Base-by-base conservation (phyloP, 1,139 yeast genomes). In the Candida smagusa region DNA sequence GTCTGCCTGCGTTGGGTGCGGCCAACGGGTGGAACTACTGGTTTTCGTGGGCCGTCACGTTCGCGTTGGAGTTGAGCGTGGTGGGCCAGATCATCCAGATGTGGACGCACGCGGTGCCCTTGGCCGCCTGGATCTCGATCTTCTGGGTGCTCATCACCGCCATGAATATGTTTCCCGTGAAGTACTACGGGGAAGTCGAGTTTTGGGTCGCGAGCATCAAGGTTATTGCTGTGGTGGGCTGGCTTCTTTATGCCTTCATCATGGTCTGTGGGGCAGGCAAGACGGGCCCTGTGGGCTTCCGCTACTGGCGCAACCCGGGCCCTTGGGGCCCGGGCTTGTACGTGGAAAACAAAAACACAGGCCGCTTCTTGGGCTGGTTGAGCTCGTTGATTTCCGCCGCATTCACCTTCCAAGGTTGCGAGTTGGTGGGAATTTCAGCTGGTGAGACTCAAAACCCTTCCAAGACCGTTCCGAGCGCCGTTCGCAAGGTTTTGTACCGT, bases 281-380 rank as follows among this genome's bases (percentile, higher is more conserved):
- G 32, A 71, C 77, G 11, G 88, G 89, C 12, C 84, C 89, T n/a
- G 75, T 85, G 33, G 95, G 92, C 7, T 84, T 84, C 70, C 73
- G 89, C 58, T 88, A 89, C 66, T 90, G 97, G 97, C 79, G 90
- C 61, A 67, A 89, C 54, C 96, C 96, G 3, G 96, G 96, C 37
- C 82, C 96, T 2, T 87, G 76, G 81, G 89, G 87, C 45, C 73
- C 81, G 7, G 88, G 87, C 32, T 63, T 71, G 40, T 64, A 70
- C 12, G 63, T 66, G 22, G 40, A 50, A 25, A 62, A 72, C 47
- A 59, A 63, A 27, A 68, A 73, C 51, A 72, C 80, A 22, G 84
- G 70, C 37, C 68, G 80, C 48, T 81, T 82, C 52, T 66, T 81
- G 40, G 87, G 84, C 30, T 81, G 85, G 84, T 74, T 68, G 58